phyloP scores from a whole-genome alignment of 768 basidiomycete species.

The Cystobasidiopsis lactophilus region DNA sequence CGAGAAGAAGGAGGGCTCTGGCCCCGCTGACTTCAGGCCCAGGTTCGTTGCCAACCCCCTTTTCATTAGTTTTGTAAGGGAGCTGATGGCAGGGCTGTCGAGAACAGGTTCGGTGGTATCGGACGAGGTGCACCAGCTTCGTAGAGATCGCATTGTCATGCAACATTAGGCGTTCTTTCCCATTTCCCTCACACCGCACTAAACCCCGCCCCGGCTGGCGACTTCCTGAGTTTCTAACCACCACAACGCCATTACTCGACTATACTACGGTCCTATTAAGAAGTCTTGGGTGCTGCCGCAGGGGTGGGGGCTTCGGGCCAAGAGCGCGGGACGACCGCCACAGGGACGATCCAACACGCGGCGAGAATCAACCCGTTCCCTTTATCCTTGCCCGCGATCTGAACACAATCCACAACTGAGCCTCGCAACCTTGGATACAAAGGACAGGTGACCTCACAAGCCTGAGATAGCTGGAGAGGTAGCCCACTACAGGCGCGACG shows the following conservation, averaged over 20 bases:
- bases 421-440: background rate
- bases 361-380: background rate
- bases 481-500: too few relatives aligned
- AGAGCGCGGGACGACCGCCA: background rate
- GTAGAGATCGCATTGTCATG: background rate
- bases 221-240: background rate
- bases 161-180: background rate
- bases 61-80: background rate
- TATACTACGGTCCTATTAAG: background rate
- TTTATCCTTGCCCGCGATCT: background rate
- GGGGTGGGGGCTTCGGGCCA: background rate
- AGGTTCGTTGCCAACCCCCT: conserved; percentile 34
- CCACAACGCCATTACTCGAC: background rate
- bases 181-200: too few relatives aligned
- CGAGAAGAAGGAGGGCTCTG: conserved; percentile 60
- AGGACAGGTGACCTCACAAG: background rate
- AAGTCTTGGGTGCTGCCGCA: background rate
- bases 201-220: too few relatives aligned
- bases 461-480: background rate
- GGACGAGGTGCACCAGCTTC: conserved; percentile 39
- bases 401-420: background rate
- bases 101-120: conserved; percentile 32
- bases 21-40: conserved; percentile 71
- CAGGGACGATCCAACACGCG: background rate
- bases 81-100: background rate